Conservation (phyloP, 805 yeast species). For the Wickerhamiella sorbophila region DNA sequence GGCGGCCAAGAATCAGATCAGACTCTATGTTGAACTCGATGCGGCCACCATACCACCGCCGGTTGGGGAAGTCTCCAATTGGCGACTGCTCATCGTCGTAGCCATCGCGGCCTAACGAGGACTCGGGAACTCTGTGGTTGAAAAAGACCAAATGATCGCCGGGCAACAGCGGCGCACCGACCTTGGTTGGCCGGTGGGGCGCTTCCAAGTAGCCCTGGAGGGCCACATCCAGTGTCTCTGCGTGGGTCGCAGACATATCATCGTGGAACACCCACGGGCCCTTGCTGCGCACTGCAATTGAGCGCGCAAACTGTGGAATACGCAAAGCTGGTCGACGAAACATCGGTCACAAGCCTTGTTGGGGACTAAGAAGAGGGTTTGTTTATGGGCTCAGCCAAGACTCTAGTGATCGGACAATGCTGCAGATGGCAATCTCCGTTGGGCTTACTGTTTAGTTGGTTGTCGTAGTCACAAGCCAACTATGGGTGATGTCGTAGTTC, state of each 20-base stretch:
- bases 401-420: too few relatives aligned
- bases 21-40: constrained; percentile 29
- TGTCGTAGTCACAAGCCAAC: too few relatives aligned
- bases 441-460: too few relatives aligned
- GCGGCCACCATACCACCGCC: constrained; percentile 74
- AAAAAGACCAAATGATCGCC: constrained; percentile 60
- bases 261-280: constrained; percentile 20
- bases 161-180: constrained; percentile 17
- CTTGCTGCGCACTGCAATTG: not conserved
- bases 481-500: too few relatives aligned
- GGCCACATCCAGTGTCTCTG: constrained; percentile 20
- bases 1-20: constrained; percentile 27
- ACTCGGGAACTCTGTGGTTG: constrained; percentile 41
- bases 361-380: too few relatives aligned
- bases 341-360: too few relatives aligned
- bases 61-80: constrained; percentile 27
- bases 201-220: constrained; percentile 19
- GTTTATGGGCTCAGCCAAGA: too few relatives aligned
- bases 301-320: not conserved
- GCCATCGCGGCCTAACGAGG: constrained; percentile 50
- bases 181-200: constrained; percentile 3
- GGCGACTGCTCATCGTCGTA: constrained; percentile 74
- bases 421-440: too few relatives aligned
- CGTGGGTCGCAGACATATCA: constrained; percentile 21
- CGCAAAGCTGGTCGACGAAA: not conserved